phyloP scores from a whole-genome alignment of 2,329 filamentous ascomycete species.

The Hypoxylon sp. region DNA sequence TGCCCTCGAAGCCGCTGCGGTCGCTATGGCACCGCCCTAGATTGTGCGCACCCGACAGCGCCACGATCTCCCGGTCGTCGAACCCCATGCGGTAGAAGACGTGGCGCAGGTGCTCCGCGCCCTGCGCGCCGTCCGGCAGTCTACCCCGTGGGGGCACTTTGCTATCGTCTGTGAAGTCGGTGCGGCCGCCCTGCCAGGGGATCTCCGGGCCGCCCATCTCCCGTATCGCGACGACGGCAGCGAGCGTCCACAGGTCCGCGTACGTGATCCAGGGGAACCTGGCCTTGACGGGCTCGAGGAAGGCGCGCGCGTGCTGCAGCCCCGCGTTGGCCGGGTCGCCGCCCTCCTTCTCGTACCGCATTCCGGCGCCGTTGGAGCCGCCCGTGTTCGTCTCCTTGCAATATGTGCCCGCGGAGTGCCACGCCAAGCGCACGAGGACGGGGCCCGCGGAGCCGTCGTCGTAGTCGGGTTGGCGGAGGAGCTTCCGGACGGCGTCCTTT shows the following conservation, averaged over 20 bases:
- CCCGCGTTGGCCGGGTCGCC: slow-evolving; percentile 76
- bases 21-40: slow-evolving; percentile 77
- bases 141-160: slow-evolving; percentile 70
- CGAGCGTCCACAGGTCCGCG: slow-evolving; percentile 75
- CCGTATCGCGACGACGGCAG: slow-evolving; percentile 70
- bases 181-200: slow-evolving; percentile 70
- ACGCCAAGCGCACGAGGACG: slow-evolving; percentile 74
- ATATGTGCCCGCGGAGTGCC: slow-evolving; percentile 76
- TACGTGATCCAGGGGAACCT: slow-evolving; percentile 75
- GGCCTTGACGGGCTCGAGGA: slow-evolving; percentile 73
- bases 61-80: slow-evolving; percentile 94
- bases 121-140: slow-evolving; percentile 84
- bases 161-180: slow-evolving; percentile 73
- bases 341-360: slow-evolving; percentile 75
- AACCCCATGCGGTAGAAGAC: slow-evolving; percentile 98
- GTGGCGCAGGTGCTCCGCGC: slow-evolving; percentile 83
- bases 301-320: slow-evolving; percentile 73
- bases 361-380: slow-evolving; percentile 75
- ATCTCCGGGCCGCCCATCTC: slow-evolving; percentile 73
- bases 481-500: slow-evolving; percentile 66
- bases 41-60: slow-evolving; percentile 85
- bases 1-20: slow-evolving; percentile 55
- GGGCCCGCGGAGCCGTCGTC: slow-evolving; percentile 76
- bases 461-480: slow-evolving; percentile 73
- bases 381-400: slow-evolving; percentile 71